phyloP scores from a whole-genome alignment of 2,329 filamentous ascomycete genomes.

The Epichloe brachyelytri region DNA sequence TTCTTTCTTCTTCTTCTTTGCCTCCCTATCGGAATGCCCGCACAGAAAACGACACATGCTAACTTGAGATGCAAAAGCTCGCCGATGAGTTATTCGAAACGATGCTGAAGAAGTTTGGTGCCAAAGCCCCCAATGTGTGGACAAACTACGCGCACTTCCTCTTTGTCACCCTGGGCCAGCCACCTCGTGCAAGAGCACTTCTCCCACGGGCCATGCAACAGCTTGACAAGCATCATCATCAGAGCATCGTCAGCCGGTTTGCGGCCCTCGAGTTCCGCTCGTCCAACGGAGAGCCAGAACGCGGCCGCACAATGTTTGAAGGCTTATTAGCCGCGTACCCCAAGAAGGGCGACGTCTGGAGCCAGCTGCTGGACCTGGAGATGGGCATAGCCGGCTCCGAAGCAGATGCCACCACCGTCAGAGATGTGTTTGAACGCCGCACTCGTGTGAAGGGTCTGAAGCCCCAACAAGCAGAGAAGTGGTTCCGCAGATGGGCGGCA shows the following conservation, averaged over 20 bases:
- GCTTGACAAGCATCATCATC: constrained; percentile 52
- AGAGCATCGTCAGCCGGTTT: constrained; percentile 70
- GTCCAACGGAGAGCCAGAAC: constrained; percentile 69
- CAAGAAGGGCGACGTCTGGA: constrained; percentile 88
- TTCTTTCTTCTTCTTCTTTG: not conserved
- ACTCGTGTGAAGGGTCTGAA: constrained; percentile 58
- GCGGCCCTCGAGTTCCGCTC: constrained; percentile 86
- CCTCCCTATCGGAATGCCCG: not conserved
- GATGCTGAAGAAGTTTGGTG: constrained; percentile 81
- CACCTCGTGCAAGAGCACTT: constrained; percentile 64
- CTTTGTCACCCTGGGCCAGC: constrained; percentile 55
- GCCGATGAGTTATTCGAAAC: constrained; percentile 78
- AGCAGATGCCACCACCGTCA: constrained; percentile 42
- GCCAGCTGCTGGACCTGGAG: constrained; percentile 80
- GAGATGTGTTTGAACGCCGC: constrained; percentile 74
- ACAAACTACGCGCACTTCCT: constrained; percentile 92
- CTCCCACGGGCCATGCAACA: constrained; percentile 76
- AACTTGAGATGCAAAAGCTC: constrained; percentile 41
- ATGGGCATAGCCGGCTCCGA: constrained; percentile 42
- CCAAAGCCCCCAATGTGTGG: constrained; percentile 70
- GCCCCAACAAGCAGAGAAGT: constrained; percentile 67
- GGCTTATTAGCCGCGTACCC: constrained; percentile 72
- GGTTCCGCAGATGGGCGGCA: constrained; percentile 85
- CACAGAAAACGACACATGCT: not conserved
- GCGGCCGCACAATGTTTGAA: constrained; percentile 89